Percentiles rank a stretch among this genome's conserved stretches.
Conservation (phyloP, 2,329 filamentous ascomycete genomes). For the Fusarium staphyleae region DNA sequence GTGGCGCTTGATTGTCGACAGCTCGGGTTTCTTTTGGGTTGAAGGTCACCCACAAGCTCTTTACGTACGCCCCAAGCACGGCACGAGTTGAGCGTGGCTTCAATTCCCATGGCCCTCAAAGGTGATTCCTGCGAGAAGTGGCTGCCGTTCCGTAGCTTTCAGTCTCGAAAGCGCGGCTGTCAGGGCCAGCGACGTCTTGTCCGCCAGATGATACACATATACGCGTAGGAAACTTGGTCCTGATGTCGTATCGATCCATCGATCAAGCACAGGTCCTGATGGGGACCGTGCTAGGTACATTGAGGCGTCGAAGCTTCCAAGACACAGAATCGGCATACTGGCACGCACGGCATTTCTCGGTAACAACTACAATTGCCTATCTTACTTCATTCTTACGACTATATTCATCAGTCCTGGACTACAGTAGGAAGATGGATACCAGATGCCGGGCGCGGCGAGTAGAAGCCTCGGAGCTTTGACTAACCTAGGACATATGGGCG, state of each 20-base stretch:
- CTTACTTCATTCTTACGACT: background rate
- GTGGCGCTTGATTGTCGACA: constrained; percentile 35
- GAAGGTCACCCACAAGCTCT: background rate
- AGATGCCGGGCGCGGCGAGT: background rate
- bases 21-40: constrained; percentile 6
- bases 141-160: background rate
- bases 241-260: background rate
- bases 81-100: background rate
- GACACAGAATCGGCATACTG: background rate
- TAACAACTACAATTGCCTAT: background rate
- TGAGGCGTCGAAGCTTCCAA: background rate
- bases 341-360: constrained; percentile 14
- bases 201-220: background rate
- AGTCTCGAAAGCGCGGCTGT: no score
- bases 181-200: background rate
- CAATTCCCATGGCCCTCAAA: background rate
- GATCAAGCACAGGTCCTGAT: constrained; percentile 7
- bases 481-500: constrained; percentile 6
- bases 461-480: constrained; percentile 1
- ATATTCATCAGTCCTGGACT: background rate
- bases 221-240: background rate
- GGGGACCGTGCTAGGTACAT: constrained; percentile 17
- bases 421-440: background rate
- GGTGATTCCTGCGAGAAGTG: background rate
- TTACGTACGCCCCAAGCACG: background rate